Conservation (phyloP, 805 yeast species). For the Kazachstania bromeliacearum region DNA sequence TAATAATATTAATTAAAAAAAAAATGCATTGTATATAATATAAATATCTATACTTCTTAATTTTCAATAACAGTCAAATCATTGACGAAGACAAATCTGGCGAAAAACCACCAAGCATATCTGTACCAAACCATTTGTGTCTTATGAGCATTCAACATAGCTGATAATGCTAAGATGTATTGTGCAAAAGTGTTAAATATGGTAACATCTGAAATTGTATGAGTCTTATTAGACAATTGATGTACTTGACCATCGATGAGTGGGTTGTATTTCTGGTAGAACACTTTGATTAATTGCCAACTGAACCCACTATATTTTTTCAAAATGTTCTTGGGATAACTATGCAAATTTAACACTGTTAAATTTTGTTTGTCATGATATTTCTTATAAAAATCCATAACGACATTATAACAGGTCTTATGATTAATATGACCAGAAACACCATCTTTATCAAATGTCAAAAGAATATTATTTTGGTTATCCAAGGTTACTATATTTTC, state of each 20-base stretch:
- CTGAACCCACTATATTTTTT: conserved; percentile 21
- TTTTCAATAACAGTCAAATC: conserved; percentile 34
- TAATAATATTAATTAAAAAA: neutral
- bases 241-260: no score
- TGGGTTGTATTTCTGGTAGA: neutral
- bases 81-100: conserved; percentile 71
- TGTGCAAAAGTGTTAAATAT: conserved; percentile 29
- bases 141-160: conserved; percentile 75
- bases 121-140: conserved; percentile 96
- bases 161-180: conserved; percentile 38
- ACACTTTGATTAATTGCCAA: conserved; percentile 8
- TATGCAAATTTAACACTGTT: conserved; percentile 3
- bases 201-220: no score
- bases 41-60: conserved; percentile 6
- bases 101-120: conserved; percentile 72
- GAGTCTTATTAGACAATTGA: neutral
- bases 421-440: conserved; percentile 89
- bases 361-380: neutral
- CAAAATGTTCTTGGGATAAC: conserved; percentile 8
- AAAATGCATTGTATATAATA: conserved; percentile 1
- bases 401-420: conserved; percentile 49
- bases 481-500: conserved; percentile 3
- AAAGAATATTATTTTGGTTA: conserved; percentile 22
- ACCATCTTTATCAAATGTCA: conserved; percentile 78
- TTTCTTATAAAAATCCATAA: conserved; percentile 12